Conservation (phyloP, 495 filamentous ascomycete genomes). For the Talaromyces stipitatus region DNA sequence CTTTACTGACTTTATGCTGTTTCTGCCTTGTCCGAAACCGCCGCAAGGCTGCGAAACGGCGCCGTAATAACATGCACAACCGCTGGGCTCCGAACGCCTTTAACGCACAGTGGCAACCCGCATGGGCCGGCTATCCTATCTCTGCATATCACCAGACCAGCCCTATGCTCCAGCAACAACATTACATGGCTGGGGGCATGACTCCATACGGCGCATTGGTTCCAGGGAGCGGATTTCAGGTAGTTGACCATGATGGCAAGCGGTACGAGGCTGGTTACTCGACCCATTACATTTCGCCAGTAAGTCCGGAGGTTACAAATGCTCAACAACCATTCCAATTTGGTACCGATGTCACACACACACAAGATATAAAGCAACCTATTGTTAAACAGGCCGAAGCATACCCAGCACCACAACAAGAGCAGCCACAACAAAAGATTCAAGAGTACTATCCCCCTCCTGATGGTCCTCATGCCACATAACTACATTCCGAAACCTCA, state of each 20-base stretch:
- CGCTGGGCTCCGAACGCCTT: conserved; percentile 20
- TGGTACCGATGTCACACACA: neutral
- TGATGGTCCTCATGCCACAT: neutral
- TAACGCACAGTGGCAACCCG: conserved; percentile 12
- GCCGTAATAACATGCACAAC: conserved; percentile 18
- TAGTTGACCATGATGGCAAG: conserved; percentile 4
- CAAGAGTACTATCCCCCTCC: neutral
- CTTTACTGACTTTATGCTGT: conserved; percentile 19
- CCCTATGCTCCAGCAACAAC: neutral
- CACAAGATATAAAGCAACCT: neutral
- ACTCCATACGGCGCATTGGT: neutral
- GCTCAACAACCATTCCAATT: conserved; percentile 1
- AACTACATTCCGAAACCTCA: neutral
- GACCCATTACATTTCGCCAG: conserved; percentile 5
- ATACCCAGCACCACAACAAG: neutral
- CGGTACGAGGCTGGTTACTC: conserved; percentile 7
- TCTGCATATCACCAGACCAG: neutral
- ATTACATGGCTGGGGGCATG: conserved; percentile 1
- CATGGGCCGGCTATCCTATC: conserved; percentile 12
- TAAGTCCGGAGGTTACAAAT: neutral
- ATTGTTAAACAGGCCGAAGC: neutral
- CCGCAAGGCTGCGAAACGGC: conserved; percentile 20
- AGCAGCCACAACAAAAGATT: neutral
- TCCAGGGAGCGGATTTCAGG: conserved; percentile 2
- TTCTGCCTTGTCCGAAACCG: conserved; percentile 33